These are phyloP conservation scores for Delphinella strobiligena DNA, from an alignment of 2,329 filamentous ascomycete species.

Conservation along the genomic window DNA sequence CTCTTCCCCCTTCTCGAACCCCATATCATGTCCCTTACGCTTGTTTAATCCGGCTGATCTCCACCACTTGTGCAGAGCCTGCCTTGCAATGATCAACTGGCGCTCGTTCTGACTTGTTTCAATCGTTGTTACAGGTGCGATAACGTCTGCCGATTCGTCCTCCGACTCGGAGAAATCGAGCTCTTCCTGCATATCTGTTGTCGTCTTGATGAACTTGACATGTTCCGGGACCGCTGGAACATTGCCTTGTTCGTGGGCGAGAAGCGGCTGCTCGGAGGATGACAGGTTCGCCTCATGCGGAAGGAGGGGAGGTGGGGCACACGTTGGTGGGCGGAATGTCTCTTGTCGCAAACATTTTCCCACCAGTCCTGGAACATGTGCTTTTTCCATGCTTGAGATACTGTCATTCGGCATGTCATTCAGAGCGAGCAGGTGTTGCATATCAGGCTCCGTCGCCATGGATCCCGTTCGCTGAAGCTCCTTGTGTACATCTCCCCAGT, in stretches of 20 bases:
- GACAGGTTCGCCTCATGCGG: not conserved
- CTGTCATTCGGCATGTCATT: slow-evolving; percentile 3
- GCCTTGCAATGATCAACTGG: slow-evolving; percentile 53
- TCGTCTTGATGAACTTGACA: not conserved
- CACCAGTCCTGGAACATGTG: slow-evolving; percentile 2
- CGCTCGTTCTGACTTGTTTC: slow-evolving; percentile 26
- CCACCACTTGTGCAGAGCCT: slow-evolving; percentile 63
- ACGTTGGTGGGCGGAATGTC: not conserved
- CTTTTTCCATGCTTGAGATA: slow-evolving; percentile 7
- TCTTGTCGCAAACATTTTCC: slow-evolving; percentile 5
- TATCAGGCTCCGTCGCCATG: slow-evolving; percentile 16
- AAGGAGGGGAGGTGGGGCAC: not conserved
- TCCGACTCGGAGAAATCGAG: slow-evolving; percentile 23
- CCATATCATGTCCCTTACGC: slow-evolving; percentile 23
- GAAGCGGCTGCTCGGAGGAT: not conserved
- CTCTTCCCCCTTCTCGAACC: slow-evolving; percentile 48
- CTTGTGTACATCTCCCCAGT: slow-evolving; percentile 56
- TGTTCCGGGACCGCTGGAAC: too few species aligned
- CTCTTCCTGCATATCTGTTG: not conserved
- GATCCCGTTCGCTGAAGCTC: slow-evolving; percentile 42
- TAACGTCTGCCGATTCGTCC: slow-evolving; percentile 12
- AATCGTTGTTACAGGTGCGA: slow-evolving; percentile 33
- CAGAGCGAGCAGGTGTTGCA: slow-evolving; percentile 8
- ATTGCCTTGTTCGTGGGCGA: not conserved
- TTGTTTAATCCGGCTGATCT: slow-evolving; percentile 50